phyloP scores from a whole-genome alignment of 2,329 filamentous ascomycete genomes.

The Aureobasidium sp. region DNA sequence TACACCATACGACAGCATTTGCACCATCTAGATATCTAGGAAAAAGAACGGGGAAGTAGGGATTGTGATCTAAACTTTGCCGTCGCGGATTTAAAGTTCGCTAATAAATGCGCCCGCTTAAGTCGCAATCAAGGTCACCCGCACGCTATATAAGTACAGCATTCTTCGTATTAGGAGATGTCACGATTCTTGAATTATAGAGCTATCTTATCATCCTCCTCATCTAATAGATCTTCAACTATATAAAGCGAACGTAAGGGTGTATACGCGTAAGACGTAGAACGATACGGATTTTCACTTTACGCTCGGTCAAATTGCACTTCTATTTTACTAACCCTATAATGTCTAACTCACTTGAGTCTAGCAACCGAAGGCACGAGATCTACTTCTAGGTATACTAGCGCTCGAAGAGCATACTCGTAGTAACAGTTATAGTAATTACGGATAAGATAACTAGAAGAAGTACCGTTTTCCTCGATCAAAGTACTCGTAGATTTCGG shows the following conservation, averaged over 20 bases:
- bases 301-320: not conserved
- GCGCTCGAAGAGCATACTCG: no score
- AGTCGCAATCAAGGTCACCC: no score
- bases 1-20: not conserved
- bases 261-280: not conserved
- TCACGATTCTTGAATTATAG: not conserved
- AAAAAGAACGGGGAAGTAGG: not conserved
- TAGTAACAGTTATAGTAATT: not conserved
- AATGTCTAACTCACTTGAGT: not conserved
- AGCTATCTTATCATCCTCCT: not conserved
- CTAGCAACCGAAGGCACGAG: not conserved
- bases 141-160: no score
- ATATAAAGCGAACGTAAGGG: not conserved
- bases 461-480: not conserved
- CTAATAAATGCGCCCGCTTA: not conserved
- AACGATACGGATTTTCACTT: not conserved
- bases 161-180: no score
- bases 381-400: not conserved
- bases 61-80: not conserved
- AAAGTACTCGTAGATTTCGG: not conserved
- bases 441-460: not conserved
- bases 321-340: not conserved
- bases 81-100: not conserved
- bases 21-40: not conserved
- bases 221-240: not conserved